phyloP scores from a whole-genome alignment of 2,329 filamentous ascomycete genomes.

The Neopestalotiopsis clavispora region DNA sequence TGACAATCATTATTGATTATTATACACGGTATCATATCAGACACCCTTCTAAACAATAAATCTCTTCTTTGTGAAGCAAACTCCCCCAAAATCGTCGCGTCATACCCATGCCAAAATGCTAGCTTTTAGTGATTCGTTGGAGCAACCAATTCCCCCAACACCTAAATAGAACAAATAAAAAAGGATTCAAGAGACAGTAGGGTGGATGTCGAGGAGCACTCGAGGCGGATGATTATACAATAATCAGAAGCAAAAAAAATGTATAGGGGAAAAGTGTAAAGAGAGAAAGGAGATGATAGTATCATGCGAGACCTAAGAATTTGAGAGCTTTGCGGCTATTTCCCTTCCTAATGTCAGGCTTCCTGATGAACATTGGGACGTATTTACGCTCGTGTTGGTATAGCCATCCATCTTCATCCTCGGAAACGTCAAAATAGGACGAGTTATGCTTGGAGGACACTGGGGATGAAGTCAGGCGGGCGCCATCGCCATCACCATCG shows the following conservation, averaged over 20 bases:
- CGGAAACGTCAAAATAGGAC: constrained; percentile 36
- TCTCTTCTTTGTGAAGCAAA: neutral
- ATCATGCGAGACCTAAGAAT: constrained; percentile 53
- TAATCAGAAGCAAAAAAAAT: neutral
- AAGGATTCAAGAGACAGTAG: neutral
- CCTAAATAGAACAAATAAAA: neutral
- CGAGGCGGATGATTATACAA: neutral
- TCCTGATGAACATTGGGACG: constrained; percentile 54
- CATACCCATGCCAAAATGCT: neutral
- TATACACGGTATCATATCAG: neutral
- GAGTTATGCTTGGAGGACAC: neutral
- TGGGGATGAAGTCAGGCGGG: neutral
- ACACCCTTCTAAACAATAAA: neutral
- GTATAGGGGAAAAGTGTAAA: neutral
- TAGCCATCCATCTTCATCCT: constrained; percentile 46
- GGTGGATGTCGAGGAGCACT: neutral
- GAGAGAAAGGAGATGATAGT: too few relatives aligned
- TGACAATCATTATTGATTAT: neutral
- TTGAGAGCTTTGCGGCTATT: constrained; percentile 58
- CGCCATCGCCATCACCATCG: neutral
- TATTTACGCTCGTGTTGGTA: constrained; percentile 55
- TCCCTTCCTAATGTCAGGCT: constrained; percentile 39
- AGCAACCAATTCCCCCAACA: neutral
- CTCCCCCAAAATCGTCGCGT: neutral
- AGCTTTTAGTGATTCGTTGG: neutral